phyloP scores from a whole-genome alignment of 2,329 filamentous ascomycete species.

The Bipolaris victoriae region DNA sequence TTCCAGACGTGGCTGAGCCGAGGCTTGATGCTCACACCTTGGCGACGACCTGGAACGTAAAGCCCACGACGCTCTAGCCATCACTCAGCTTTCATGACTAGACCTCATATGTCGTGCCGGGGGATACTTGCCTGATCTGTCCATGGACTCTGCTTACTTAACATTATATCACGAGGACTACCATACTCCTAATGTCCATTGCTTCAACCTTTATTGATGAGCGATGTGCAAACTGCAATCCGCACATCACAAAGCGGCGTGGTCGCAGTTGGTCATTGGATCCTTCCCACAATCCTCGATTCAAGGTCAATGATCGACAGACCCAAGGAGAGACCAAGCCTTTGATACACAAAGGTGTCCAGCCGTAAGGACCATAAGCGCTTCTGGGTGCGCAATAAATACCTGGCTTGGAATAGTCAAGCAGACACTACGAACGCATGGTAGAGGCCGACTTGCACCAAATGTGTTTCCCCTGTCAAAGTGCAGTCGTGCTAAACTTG shows the following conservation, averaged over 20 bases:
- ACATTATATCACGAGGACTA: constrained; percentile 11
- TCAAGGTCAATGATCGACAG: constrained; percentile 6
- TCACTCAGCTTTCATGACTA: constrained; percentile 4
- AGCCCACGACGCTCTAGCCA: constrained; percentile 9
- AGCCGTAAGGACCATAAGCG: not conserved
- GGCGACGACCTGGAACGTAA: not conserved
- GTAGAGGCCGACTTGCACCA: not conserved
- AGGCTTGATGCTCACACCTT: constrained; percentile 8
- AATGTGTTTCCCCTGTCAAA: not conserved
- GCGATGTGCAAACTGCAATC: constrained; percentile 15
- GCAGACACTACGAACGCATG: not conserved
- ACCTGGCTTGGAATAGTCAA: not conserved
- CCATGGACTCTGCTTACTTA: constrained; percentile 5
- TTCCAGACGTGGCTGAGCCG: not conserved
- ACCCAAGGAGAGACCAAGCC: not conserved
- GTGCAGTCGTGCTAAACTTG: not conserved
- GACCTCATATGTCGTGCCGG: constrained; percentile 10
- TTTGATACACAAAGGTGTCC: not conserved
- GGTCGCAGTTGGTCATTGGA: constrained; percentile 9
- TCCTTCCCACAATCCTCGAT: constrained; percentile 7
- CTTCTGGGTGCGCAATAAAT: not conserved
- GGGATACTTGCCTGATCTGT: constrained; percentile 1
- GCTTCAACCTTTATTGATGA: not conserved
- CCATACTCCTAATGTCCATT: no score
- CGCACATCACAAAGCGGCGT: constrained; percentile 1